Conservation (phyloP, 352 stramenopile species). For the Elongisporangium undulatum region DNA sequence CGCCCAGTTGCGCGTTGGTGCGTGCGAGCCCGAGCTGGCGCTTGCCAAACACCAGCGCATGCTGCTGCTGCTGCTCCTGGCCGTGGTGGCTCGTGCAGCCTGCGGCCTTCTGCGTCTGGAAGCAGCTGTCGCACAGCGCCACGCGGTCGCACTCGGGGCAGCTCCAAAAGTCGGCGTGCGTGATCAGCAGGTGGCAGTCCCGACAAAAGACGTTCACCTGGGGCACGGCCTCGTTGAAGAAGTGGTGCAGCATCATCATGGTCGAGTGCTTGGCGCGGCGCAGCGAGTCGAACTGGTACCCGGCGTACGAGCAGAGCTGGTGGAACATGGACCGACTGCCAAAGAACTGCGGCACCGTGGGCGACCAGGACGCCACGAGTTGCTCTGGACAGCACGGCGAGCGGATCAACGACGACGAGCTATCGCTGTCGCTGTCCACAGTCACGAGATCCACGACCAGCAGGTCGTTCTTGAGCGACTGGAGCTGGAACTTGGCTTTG, state of each 20-base stretch:
- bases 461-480: constrained; percentile 75
- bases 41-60: not conserved
- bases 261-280: constrained; percentile 88
- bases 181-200: constrained; percentile 77
- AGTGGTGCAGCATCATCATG: constrained; percentile 88
- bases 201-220: constrained; percentile 77
- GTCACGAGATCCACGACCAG: constrained; percentile 64
- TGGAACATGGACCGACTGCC: constrained; percentile 87
- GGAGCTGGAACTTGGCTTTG: constrained; percentile 51
- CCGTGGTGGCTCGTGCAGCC: not conserved
- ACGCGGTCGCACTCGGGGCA: constrained; percentile 51
- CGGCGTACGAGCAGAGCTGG: constrained; percentile 68
- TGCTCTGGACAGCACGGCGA: constrained; percentile 28
- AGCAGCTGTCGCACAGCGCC: constrained; percentile 70
- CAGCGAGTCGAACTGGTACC: constrained; percentile 87
- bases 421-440: not conserved
- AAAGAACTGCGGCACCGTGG: constrained; percentile 68
- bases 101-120: constrained; percentile 8
- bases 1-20: not conserved
- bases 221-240: constrained; percentile 56
- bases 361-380: constrained; percentile 47
- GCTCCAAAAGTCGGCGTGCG: constrained; percentile 61
- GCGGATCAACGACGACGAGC: constrained; percentile 1
- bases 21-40: not conserved
- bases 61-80: not conserved